Conservation (phyloP, 768 basidiomycete genomes). For the Tricholoma matsutake region DNA sequence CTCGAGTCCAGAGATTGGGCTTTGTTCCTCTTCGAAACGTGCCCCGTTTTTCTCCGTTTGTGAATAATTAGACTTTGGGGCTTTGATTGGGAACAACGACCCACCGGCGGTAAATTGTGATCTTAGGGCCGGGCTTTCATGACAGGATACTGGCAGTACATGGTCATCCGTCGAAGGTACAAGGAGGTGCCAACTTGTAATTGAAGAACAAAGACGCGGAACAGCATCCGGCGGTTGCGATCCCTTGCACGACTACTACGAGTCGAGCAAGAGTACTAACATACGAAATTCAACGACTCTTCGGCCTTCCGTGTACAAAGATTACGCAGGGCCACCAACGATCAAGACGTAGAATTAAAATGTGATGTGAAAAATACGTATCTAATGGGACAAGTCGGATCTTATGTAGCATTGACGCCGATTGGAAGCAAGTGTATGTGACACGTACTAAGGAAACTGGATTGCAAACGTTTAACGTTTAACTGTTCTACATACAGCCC, state of each 20-base stretch:
- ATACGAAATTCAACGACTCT: neutral
- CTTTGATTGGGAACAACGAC: neutral
- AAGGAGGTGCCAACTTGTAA: too few relatives aligned
- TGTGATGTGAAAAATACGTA: neutral
- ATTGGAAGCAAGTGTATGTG: neutral
- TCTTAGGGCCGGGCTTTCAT: neutral
- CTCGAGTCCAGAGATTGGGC: neutral
- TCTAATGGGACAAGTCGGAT: neutral
- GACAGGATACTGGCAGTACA: neutral
- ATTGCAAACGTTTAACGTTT: neutral
- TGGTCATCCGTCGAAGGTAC: neutral
- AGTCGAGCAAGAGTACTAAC: neutral
- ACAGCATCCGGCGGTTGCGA: neutral
- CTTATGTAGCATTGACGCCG: neutral
- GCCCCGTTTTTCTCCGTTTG: neutral
- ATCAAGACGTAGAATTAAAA: neutral
- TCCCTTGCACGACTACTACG: neutral
- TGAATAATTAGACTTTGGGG: neutral
- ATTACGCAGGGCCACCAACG: neutral
- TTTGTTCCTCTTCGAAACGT: neutral
- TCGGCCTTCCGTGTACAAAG: neutral
- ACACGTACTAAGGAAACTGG: too few relatives aligned
- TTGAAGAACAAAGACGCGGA: neutral
- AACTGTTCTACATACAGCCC: constrained; percentile 15
- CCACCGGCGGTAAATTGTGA: neutral